Evolutionary conservation across 805 yeast genomes (phyloP), one percentile per base, ranked within the genome.

Genomic region (Lipomyces japonicus): DNA sequence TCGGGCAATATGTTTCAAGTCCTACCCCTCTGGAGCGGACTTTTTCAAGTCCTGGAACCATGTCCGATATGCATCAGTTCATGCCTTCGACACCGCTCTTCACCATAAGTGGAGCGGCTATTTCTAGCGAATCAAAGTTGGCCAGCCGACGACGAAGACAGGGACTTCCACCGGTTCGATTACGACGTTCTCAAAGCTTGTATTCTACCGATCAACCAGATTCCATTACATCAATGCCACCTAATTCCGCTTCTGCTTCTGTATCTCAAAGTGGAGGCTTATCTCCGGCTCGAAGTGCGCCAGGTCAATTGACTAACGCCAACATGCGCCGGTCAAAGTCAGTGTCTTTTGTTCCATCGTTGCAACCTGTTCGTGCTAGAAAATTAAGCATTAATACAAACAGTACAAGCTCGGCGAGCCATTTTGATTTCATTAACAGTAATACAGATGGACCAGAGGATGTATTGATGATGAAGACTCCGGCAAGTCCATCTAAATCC

Each of bases 71-170:
- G 25, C 35, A 31, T 31, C 52, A 48, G 6, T 44, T 40, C 31
- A 12, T 28, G 31, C 10, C 31, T 7, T 12, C 31, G 31, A 28
- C 31, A 28, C 12, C 10, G 7, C 31, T 28, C 31, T 28, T 28
- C 31, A 7, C 7, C 31, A 12, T 28, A 7, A 28, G 9, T 14
- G n/a, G 19, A 34, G n/a, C 37, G 6, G 16, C 42, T 38, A 7
- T 31, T 7, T 32, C 39, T 2, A 25, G 31, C 22, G 51, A 50
- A 14, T 46, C 57, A 10, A 52, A 43, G 23, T 34, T 53, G 19
- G 57, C 58, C 2, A 36, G 50, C 14, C 45, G 58, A 18, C 28
- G 58, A 23, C 28, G 58, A 25, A 25, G 58, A 24, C 52, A 44
- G 19, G 48, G 45, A 3, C 58, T 53, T 3, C 50, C 58, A 2